Base-by-base conservation (phyloP, 352 stramenopile genomes). In the Phytophthora podocarpi region DNA sequence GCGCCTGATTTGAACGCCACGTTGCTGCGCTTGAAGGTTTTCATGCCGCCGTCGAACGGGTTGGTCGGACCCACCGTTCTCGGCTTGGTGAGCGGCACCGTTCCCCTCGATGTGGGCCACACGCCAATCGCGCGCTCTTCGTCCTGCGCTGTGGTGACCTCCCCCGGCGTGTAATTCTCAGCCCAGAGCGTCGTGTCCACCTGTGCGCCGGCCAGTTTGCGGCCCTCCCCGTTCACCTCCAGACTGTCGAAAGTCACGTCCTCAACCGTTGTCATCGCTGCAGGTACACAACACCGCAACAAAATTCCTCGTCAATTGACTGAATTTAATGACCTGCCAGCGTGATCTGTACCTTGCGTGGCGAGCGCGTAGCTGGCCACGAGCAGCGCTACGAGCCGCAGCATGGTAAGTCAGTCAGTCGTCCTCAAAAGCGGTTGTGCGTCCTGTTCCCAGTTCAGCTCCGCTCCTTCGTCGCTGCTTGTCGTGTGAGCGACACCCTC, bases 41-140 rank as follows among this genome's bases (percentile, higher is more conserved):
- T 85, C 72, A 87, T 85, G 9, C 64, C 79, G 4, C 81, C 78
- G 30, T 90, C 69, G 40, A 89, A 90, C 4, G 76, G 70, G 24
- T 74, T 55, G 13, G 65, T 62, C 41, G 10, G 68, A 27, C 45
- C 80, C 32, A 58, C 77, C 23, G 12, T 75, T 35, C 11, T 67
- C 21, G 16, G 76, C 39, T 8, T 48, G 0, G 51, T 64, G 27
- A 85, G 60, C 12, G 58, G 55, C 18, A 84, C 78, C 7, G 67
- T 78, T 5, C 71, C 78, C 2, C 45, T 70, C 0, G 74, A 76
- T 1, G 53, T 69, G 9, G 81, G 81, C 81, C 81, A 90, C 23
- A 51, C 13, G 3, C 51, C 43, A 4, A 21, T 34, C 20, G 55
- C n/a, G 5, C 60, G 48, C 28, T 84, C 77, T 9, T 73, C 71